Evolutionary conservation across 495 filamentous ascomycete genomes (phyloP).

Genomic region (Penicillium roqueforti): DNA sequence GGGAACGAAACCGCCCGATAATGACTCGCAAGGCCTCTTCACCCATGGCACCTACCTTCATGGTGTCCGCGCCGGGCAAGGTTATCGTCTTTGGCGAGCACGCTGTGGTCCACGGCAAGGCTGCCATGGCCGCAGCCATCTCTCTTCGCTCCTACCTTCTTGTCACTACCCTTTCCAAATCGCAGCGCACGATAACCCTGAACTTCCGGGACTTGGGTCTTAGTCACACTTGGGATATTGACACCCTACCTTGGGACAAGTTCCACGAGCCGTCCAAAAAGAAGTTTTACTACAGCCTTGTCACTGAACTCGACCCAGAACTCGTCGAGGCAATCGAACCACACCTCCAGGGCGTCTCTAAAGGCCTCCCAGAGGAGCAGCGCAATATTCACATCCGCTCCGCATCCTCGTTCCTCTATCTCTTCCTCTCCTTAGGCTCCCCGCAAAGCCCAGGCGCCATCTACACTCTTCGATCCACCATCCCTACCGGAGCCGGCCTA

Average conservation of each 20-base stretch:
- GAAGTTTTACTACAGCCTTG: conserved; percentile 84
- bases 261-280: conserved; percentile 81
- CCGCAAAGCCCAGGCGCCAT: conserved; percentile 71
- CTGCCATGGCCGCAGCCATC: conserved; percentile 90
- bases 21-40: conserved; percentile 47
- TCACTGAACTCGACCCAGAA: conserved; percentile 78
- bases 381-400: conserved; percentile 78
- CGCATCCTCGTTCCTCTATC: conserved; percentile 83
- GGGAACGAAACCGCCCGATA: conserved; percentile 16
- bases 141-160: conserved; percentile 93
- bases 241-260: conserved; percentile 75
- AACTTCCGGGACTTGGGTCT: conserved; percentile 83
- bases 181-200: conserved; percentile 75
- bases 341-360: conserved; percentile 64
- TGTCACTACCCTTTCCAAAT: conserved; percentile 85
- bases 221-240: conserved; percentile 87
- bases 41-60: conserved; percentile 75
- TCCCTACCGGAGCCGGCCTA: conserved; percentile 87
- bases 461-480: conserved; percentile 89
- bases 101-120: conserved; percentile 93
- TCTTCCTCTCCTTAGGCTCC: conserved; percentile 82
- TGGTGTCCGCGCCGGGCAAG: conserved; percentile 96
- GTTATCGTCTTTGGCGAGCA: conserved; percentile 97
- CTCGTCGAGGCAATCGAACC: conserved; percentile 74
- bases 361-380: conserved; percentile 53